These are phyloP conservation scores for Globisporangium echinulatum DNA, from an alignment of 352 stramenopile genomes.

Conservation along the genomic window DNA sequence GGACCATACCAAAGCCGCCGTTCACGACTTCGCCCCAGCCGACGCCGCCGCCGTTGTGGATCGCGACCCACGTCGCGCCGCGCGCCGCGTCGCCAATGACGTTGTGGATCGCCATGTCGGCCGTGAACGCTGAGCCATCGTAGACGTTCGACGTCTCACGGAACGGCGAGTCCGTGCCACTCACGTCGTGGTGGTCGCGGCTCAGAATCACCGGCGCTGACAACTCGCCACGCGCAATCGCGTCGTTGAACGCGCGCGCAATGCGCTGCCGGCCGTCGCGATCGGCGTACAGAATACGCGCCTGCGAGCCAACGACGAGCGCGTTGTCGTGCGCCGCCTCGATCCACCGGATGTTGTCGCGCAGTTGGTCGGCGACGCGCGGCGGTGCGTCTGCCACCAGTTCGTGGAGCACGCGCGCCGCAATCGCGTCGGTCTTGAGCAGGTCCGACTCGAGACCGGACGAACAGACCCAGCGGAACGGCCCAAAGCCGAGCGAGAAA, in stretches of 20 bases:
- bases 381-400: conserved; percentile 42
- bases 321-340: conserved; percentile 79
- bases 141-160: conserved; percentile 86
- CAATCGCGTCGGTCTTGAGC: conserved; percentile 72
- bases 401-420: conserved; percentile 56
- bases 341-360: conserved; percentile 85
- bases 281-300: conserved; percentile 85
- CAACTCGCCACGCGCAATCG: conserved; percentile 61
- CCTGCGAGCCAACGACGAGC: conserved; percentile 84
- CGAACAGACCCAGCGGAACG: conserved; percentile 88
- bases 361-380: conserved; percentile 63
- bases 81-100: conserved; percentile 79
- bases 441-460: conserved; percentile 60
- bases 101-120: conserved; percentile 89
- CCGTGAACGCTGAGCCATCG: conserved; percentile 81
- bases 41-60: conserved; percentile 87
- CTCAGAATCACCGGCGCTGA: conserved; percentile 73
- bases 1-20: conserved; percentile 83
- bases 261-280: conserved; percentile 69
- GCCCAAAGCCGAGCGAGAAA: conserved; percentile 86
- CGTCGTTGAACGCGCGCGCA: conserved; percentile 80
- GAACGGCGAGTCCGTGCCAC: conserved; percentile 84
- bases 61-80: conserved; percentile 80
- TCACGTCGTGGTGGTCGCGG: conserved; percentile 87
- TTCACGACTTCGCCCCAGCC: conserved; percentile 89